These are phyloP conservation scores for Colletotrichum siamense DNA, from an alignment of 2,329 filamentous ascomycete genomes.

Conservation along the genomic window DNA sequence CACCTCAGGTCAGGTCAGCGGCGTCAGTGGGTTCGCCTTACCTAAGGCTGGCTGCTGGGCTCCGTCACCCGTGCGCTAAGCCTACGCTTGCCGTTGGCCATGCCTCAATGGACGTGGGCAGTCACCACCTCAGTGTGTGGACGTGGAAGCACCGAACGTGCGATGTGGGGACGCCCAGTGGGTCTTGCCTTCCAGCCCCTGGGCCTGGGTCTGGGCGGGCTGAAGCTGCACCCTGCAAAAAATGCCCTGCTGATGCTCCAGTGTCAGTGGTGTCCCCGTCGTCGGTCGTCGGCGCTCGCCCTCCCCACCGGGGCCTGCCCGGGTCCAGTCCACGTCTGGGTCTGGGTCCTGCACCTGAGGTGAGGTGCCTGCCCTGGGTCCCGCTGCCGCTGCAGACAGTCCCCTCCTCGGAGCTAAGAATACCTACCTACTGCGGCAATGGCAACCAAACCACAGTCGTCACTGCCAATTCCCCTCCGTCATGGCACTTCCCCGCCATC, in stretches of 20 bases:
- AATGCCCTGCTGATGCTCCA: not conserved
- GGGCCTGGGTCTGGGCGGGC: not conserved
- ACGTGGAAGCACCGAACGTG: not conserved
- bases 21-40: conserved; percentile 3
- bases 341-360: not conserved
- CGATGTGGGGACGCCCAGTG: not conserved
- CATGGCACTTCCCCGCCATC: conserved; percentile 18
- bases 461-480: not conserved
- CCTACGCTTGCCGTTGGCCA: not conserved
- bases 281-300: not conserved
- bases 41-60: conserved; percentile 9
- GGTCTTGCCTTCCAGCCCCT: not conserved
- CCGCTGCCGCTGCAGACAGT: not conserved
- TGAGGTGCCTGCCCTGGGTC: not conserved
- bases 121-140: not conserved
- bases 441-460: not conserved
- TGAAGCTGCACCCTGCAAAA: not conserved
- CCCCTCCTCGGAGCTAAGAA: not conserved
- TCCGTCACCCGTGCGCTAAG: not conserved
- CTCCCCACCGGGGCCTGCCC: not conserved
- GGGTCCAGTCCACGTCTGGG: not conserved
- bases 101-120: not conserved
- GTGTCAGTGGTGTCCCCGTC: not conserved
- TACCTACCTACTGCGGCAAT: not conserved
- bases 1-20: not conserved